phyloP scores from a whole-genome alignment of 176 grass and related monocot species.

The Melocanna baccifera region DNA sequence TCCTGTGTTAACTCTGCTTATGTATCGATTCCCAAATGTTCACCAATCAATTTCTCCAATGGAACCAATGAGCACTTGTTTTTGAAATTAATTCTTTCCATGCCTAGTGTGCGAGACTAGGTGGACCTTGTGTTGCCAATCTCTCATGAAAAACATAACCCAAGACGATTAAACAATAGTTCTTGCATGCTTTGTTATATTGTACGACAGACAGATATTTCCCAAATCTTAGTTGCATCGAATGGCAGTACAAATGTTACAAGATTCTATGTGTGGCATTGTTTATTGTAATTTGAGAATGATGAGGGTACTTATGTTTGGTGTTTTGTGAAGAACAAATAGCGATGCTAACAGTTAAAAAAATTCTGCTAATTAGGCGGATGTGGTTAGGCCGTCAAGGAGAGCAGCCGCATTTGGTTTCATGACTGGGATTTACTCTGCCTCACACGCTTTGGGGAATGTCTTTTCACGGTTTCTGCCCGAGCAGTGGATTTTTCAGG shows the following conservation, averaged over 20 bases:
- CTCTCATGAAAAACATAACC: too few species aligned
- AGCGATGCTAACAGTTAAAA: background rate
- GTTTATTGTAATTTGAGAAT: too few species aligned
- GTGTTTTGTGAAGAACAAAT: too few species aligned
- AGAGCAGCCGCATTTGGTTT: slow-evolving; percentile 63
- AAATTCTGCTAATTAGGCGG: slow-evolving; percentile 44
- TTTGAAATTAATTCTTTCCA: background rate
- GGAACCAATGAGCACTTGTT: background rate
- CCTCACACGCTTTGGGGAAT: slow-evolving; percentile 64
- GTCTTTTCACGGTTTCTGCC: slow-evolving; percentile 68
- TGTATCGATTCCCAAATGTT: background rate
- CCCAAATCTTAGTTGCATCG: too few species aligned
- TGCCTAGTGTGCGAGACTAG: background rate
- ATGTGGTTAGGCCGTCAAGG: slow-evolving; percentile 56
- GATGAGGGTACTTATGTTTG: too few species aligned
- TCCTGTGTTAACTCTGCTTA: background rate
- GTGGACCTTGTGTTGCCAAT: background rate
- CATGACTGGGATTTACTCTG: slow-evolving; percentile 71
- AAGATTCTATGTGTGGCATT: too few species aligned
- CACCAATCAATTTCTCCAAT: background rate
- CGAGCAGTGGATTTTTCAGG: slow-evolving; percentile 77
- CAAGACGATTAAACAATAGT: too few species aligned
- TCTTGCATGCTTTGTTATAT: too few species aligned
- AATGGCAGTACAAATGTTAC: too few species aligned
- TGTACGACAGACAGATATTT: too few species aligned